phyloP scores from a whole-genome alignment of 345 rosid genomes.

The Raphanus raphanistrum region DNA sequence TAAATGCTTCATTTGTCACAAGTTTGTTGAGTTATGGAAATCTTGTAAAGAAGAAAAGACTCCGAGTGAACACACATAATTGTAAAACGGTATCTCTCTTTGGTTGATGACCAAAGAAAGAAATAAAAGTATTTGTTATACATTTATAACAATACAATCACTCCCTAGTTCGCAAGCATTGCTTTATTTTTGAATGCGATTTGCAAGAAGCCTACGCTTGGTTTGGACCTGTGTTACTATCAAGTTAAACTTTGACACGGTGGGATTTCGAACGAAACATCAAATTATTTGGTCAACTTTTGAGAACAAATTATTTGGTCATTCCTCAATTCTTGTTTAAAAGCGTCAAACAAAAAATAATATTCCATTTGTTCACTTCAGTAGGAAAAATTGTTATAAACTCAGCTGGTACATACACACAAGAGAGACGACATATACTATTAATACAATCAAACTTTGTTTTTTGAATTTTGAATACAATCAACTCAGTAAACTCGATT shows the following conservation, averaged over 20 bases:
- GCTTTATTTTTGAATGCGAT: background rate
- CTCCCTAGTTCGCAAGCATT: background rate
- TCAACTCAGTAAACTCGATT: constrained; percentile 13
- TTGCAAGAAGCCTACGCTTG: background rate
- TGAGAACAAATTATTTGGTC: background rate
- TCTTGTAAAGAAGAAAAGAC: constrained; percentile 1
- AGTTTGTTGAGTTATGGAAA: constrained; percentile 4
- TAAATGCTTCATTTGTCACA: background rate
- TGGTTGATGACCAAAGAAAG: background rate
- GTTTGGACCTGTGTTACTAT: background rate
- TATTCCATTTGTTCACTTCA: constrained; percentile 23
- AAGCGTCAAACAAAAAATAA: background rate
- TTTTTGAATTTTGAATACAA: background rate
- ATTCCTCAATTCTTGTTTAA: background rate
- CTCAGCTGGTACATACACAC: too few relatives aligned
- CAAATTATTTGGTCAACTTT: background rate
- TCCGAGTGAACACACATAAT: background rate
- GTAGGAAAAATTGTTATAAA: background rate
- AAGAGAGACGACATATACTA: too few relatives aligned
- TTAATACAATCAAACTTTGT: background rate
- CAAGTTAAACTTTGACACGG: background rate
- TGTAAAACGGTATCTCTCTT: background rate
- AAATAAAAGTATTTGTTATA: background rate
- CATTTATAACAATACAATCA: background rate
- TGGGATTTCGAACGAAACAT: background rate